These are phyloP conservation scores for Apiotrichum laibachii DNA, from an alignment of 1,284 basidiomycete genomes.

Conservation along the genomic window DNA sequence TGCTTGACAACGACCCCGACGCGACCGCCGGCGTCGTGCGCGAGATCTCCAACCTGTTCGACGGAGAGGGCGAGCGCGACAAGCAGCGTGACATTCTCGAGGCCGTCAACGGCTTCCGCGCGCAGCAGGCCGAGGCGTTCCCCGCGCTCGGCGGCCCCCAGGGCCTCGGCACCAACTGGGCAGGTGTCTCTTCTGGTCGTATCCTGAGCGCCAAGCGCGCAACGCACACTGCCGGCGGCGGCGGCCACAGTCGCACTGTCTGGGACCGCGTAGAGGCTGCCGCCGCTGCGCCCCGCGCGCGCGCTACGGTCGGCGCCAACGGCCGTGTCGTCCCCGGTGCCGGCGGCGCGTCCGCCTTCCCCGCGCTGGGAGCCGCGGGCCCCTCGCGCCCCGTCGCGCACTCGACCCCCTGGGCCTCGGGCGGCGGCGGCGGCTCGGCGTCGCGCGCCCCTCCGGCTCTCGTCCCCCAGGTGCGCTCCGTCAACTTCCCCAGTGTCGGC, in stretches of 20 bases:
- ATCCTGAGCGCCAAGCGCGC: constrained; percentile 79
- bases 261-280: constrained; percentile 86
- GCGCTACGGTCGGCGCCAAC: constrained; percentile 52
- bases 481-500: constrained; percentile 32
- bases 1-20: constrained; percentile 75
- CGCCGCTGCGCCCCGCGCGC: constrained; percentile 58
- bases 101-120: constrained; percentile 78
- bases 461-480: constrained; percentile 38
- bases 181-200: constrained; percentile 72
- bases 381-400: constrained; percentile 22
- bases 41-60: constrained; percentile 71
- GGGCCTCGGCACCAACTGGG: constrained; percentile 61
- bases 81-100: constrained; percentile 71
- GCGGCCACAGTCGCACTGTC: constrained; percentile 64
- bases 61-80: constrained; percentile 66
- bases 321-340: constrained; percentile 44
- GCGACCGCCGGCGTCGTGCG: constrained; percentile 73
- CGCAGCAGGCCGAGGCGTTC: constrained; percentile 79
- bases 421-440: constrained; percentile 40
- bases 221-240: constrained; percentile 57
- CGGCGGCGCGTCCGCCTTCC: constrained; percentile 30
- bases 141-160: constrained; percentile 65
- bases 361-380: constrained; percentile 30
- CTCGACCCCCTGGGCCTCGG: constrained; percentile 47
- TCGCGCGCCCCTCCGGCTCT: constrained; percentile 33